A percentile compares a stretch with the other conserved stretches of the same genome.
Evolutionary conservation across 176 grass and related monocot genomes (phyloP).

Genomic region (Carex cristatella): DNA sequence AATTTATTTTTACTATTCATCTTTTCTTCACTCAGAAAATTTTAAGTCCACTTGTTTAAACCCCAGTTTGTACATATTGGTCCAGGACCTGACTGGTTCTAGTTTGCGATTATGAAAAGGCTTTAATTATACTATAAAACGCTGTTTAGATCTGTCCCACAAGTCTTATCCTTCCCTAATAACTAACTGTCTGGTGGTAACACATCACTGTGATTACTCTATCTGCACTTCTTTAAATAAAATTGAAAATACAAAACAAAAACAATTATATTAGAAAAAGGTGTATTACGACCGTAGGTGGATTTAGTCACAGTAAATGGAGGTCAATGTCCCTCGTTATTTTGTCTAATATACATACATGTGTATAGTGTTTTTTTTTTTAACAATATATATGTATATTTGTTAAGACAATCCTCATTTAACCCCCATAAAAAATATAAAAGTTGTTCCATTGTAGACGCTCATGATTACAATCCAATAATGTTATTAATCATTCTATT

Average conservation of each 20-base stretch:
- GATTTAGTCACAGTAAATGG: too few species aligned
- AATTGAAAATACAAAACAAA: not conserved
- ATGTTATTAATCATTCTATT: too few species aligned
- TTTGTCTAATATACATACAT: too few species aligned
- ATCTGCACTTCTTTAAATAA: not conserved
- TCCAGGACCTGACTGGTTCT: not conserved
- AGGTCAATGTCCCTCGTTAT: too few species aligned
- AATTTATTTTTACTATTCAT: not conserved
- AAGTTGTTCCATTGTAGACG: too few species aligned
- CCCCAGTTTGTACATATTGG: not conserved
- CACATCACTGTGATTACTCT: not conserved
- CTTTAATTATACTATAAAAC: not conserved
- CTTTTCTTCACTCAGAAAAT: not conserved
- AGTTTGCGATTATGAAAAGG: constrained; percentile 3
- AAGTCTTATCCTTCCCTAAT: not conserved
- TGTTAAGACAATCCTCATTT: too few species aligned
- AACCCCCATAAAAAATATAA: too few species aligned
- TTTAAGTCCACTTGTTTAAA: not conserved
- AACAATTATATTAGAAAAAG: not conserved
- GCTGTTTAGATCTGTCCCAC: not conserved
- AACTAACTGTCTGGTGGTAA: constrained; percentile 2
- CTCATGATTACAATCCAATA: too few species aligned
- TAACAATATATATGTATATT: too few species aligned
- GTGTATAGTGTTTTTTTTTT: too few species aligned
- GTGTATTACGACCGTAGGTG: not conserved